A percentile compares a stretch with the other conserved stretches of the same genome.
Conservation (phyloP, 2,329 filamentous ascomycete genomes). For the Apiospora hydei region DNA sequence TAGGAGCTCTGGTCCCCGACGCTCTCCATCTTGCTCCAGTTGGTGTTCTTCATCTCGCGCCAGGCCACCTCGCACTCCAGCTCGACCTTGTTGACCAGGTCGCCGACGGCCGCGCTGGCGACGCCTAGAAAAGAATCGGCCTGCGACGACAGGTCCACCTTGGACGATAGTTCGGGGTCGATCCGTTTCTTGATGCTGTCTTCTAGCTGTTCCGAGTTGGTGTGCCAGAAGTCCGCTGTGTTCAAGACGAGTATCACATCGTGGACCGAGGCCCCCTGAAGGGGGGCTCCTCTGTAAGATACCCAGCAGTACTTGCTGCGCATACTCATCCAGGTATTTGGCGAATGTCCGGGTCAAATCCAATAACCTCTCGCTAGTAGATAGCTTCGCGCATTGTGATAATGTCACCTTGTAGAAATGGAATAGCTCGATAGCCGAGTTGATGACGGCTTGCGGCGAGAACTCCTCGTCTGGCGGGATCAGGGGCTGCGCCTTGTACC, state of each 20-base stretch:
- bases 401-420: slow-evolving; percentile 94
- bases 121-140: slow-evolving; percentile 96
- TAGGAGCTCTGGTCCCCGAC: slow-evolving; percentile 95
- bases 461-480: slow-evolving; percentile 90
- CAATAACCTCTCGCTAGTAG: slow-evolving; percentile 84
- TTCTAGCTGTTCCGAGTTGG: slow-evolving; percentile 90
- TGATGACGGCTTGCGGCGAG: slow-evolving; percentile 84
- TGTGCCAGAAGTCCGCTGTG: slow-evolving; percentile 96
- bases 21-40: slow-evolving; percentile 92
- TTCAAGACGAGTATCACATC: slow-evolving; percentile 89
- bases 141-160: slow-evolving; percentile 89
- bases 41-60: slow-evolving; percentile 96
- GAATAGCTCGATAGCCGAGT: slow-evolving; percentile 95
- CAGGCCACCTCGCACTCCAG: slow-evolving; percentile 83
- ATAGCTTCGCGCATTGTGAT: slow-evolving; percentile 94
- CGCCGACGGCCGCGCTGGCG: slow-evolving; percentile 84
- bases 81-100: slow-evolving; percentile 85
- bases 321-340: slow-evolving; percentile 94
- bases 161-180: slow-evolving; percentile 76
- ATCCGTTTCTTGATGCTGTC: slow-evolving; percentile 93
- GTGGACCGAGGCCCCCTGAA: slow-evolving; percentile 65
- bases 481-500: slow-evolving; percentile 82
- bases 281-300: slow-evolving; percentile 66
- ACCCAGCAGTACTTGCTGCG: slow-evolving; percentile 86
- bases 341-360: slow-evolving; percentile 87